A percentile compares a stretch with the other conserved stretches of the same genome.
phyloP scores from a whole-genome alignment of 208 protist species.

The Porcisia hertigi region DNA sequence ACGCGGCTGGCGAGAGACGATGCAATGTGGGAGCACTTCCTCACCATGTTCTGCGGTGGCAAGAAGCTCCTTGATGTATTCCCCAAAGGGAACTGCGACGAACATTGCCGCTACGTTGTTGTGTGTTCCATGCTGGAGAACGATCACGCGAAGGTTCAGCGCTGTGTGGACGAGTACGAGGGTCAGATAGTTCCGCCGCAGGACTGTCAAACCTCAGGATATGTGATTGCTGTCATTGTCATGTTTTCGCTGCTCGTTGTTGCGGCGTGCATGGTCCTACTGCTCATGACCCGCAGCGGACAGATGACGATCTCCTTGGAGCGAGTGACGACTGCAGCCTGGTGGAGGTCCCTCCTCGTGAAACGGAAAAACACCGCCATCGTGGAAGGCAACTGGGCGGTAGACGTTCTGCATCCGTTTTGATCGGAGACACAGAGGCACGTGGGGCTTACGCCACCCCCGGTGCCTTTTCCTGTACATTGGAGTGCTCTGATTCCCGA shows the following conservation, averaged over 20 bases:
- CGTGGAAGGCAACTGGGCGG: not conserved
- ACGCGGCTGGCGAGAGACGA: conserved; percentile 31
- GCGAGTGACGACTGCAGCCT: not conserved
- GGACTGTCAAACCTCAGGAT: not conserved
- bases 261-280: conserved; percentile 1
- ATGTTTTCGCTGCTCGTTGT: conserved; percentile 1
- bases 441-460: not conserved
- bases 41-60: conserved; percentile 49
- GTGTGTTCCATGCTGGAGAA: conserved; percentile 59
- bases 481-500: not conserved
- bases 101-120: conserved; percentile 51
- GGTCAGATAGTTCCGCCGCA: not conserved
- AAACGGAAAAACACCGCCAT: not conserved
- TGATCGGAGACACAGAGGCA: not conserved
- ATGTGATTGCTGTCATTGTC: conserved; percentile 6
- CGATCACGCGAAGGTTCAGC: conserved; percentile 34
- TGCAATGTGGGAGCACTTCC: conserved; percentile 45
- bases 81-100: conserved; percentile 31
- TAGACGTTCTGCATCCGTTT: not conserved
- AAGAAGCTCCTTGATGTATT: conserved; percentile 33
- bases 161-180: conserved; percentile 30
- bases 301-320: conserved; percentile 10
- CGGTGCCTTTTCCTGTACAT: not conserved
- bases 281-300: conserved; percentile 18
- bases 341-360: conserved; percentile 14